A percentile compares a stretch with the other conserved stretches of the same genome.
These are phyloP conservation scores for Mycena floridula DNA, from an alignment of 768 basidiomycete genomes.

Conservation along the genomic window DNA sequence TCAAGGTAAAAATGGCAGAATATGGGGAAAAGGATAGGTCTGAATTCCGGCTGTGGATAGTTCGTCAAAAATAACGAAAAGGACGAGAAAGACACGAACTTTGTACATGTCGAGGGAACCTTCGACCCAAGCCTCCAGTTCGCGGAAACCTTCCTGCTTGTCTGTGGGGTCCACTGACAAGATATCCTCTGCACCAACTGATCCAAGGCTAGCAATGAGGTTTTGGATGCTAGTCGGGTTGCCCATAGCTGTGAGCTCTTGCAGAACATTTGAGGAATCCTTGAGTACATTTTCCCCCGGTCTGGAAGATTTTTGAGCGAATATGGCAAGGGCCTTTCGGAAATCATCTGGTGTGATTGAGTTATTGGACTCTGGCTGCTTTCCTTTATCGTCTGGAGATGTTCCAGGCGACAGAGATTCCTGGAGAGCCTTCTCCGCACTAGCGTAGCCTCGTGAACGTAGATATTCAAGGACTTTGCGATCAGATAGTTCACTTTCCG, in stretches of 20 bases:
- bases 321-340: slow-evolving; percentile 54
- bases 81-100: slow-evolving; percentile 34
- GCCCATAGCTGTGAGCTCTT: slow-evolving; percentile 63
- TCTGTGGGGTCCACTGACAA: slow-evolving; percentile 78
- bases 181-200: slow-evolving; percentile 77
- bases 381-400: slow-evolving; percentile 39
- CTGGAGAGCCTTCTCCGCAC: slow-evolving; percentile 44
- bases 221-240: slow-evolving; percentile 70
- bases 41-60: slow-evolving; percentile 73
- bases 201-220: slow-evolving; percentile 70
- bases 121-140: slow-evolving; percentile 85
- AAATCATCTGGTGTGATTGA: slow-evolving; percentile 41
- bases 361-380: slow-evolving; percentile 30
- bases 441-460: slow-evolving; percentile 38
- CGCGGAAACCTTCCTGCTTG: slow-evolving; percentile 79
- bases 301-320: slow-evolving; percentile 59
- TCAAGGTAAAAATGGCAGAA: slow-evolving; percentile 98
- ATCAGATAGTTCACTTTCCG: slow-evolving; percentile 30
- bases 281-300: slow-evolving; percentile 69
- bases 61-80: slow-evolving; percentile 1
- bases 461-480: slow-evolving; percentile 42
- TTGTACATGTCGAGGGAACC: slow-evolving; percentile 89
- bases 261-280: slow-evolving; percentile 57
- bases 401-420: slow-evolving; percentile 32
- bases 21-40: slow-evolving; percentile 90